These are phyloP conservation scores for Ceraceosorus bombacis DNA, from an alignment of 1,284 basidiomycete genomes.

Conservation along the genomic window DNA sequence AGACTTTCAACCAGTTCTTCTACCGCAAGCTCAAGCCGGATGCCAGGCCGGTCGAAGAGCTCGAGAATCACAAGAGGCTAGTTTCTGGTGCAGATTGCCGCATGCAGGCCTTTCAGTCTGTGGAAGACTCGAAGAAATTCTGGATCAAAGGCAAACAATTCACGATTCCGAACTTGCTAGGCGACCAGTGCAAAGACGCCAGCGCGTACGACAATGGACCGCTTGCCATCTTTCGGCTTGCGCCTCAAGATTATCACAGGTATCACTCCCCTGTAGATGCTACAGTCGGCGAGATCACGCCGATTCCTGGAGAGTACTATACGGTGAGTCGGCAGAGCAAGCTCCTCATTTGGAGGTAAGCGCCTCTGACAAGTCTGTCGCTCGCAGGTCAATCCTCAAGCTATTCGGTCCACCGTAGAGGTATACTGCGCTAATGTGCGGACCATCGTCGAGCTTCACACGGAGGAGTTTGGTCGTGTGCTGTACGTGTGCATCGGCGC, in stretches of 20 bases:
- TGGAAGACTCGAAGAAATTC: constrained; percentile 72
- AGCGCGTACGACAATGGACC: constrained; percentile 60
- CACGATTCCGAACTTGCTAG: constrained; percentile 68
- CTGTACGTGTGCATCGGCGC: constrained; percentile 34
- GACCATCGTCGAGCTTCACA: constrained; percentile 47
- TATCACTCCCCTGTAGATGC: constrained; percentile 90
- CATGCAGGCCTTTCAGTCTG: constrained; percentile 81
- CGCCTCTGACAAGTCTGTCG: constrained; percentile 13
- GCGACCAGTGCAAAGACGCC: constrained; percentile 64
- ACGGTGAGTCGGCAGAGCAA: constrained; percentile 1
- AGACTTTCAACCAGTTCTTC: constrained; percentile 82
- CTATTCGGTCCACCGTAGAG: constrained; percentile 69
- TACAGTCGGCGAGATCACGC: constrained; percentile 53
- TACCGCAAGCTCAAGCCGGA: constrained; percentile 79
- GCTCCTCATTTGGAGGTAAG: no score
- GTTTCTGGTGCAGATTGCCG: constrained; percentile 89
- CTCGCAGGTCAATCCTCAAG: constrained; percentile 60
- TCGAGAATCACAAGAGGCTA: constrained; percentile 65
- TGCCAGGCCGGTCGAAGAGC: constrained; percentile 68
- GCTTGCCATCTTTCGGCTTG: constrained; percentile 57
- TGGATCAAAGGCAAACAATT: constrained; percentile 99
- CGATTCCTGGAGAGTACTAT: constrained; percentile 49
- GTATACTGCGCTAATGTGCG: constrained; percentile 88
- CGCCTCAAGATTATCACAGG: constrained; percentile 83
- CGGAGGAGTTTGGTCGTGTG: constrained; percentile 27